Base-by-base conservation (phyloP, 495 filamentous ascomycete species). In the Hypoxylon fragiforme region DNA sequence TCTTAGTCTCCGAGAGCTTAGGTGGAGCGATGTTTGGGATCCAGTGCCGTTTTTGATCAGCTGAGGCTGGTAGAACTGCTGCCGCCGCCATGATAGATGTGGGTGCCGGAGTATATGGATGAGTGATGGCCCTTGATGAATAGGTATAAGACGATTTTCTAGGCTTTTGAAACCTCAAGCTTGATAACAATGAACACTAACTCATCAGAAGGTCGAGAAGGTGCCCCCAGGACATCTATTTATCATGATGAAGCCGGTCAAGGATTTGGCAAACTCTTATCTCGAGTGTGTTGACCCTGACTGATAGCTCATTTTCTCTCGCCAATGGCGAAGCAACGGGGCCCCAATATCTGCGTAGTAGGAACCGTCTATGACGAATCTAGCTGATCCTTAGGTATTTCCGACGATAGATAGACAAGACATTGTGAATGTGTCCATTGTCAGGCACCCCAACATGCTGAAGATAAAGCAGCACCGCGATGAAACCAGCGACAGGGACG, bases 21-120 rank as follows among this genome's bases (percentile, higher is more conserved):
- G 62, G 50, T 40, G 34, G 22, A 12, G 58, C 40, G 26, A 70
- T 68, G 21, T 66, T 58, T 3, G 65, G 67, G 24, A 32, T 31
- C 39, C 61, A 61, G 14, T 32, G 55, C 37, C 41, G 46, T 16
- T 61, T 52, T 6, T 26, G 21, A 18, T 50, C 41, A 32, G 32
- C 37, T 11, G 54, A 22, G 1, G 36, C 26, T 41, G 65, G 48
- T 22, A 62, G 13, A 14, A 60, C 50, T 44, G 34, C 50, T 36
- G 48, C 46, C 1, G 65, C 44, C 38, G 59, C 56, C 62, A 68
- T 70, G 20, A 7, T 50, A 28, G 22, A 38, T 50, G 19, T 15
- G 13, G 32, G 28, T 28, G 36, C 21, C 32, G 22, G 42, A 30
- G 32, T 48, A 37, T 44, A 4, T n/a, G 36, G 18, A 38, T 26